Evolutionary conservation across 306 rosid genomes (phyloP).

Genomic region (Fragaria nilgerrensis): DNA sequence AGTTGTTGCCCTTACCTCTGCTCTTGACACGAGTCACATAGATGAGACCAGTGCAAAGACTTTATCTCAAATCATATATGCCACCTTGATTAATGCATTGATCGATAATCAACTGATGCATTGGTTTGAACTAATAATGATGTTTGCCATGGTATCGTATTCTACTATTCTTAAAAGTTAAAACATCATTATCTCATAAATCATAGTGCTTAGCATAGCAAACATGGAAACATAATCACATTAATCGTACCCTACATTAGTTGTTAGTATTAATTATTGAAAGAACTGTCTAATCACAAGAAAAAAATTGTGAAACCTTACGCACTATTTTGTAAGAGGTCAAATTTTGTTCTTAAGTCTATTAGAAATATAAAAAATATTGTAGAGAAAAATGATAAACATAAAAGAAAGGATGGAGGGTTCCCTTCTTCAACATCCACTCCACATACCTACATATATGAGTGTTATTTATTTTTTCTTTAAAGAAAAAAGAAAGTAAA

Average conservation of each 20-base stretch:
- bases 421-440: too few relatives aligned
- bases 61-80: neutral
- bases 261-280: neutral
- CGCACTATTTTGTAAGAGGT: neutral
- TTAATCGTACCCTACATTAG: slow-evolving; percentile 20
- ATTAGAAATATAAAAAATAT: neutral
- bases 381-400: neutral
- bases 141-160: slow-evolving; percentile 23
- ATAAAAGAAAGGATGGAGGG: neutral
- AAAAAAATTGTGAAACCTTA: neutral
- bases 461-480: too few relatives aligned
- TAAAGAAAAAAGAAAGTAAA: too few relatives aligned
- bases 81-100: slow-evolving; percentile 6
- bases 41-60: neutral
- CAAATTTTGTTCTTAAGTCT: too few relatives aligned
- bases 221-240: slow-evolving; percentile 35
- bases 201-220: slow-evolving; percentile 24
- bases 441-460: too few relatives aligned
- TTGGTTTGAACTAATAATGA: slow-evolving; percentile 1
- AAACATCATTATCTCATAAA: slow-evolving; percentile 12
- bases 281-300: neutral
- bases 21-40: slow-evolving; percentile 15
- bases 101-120: neutral
- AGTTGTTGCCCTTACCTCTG: neutral
- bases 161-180: neutral